Base-by-base conservation (phyloP, 2,329 filamentous ascomycete genomes). In the Exophiala dermatitidis region DNA sequence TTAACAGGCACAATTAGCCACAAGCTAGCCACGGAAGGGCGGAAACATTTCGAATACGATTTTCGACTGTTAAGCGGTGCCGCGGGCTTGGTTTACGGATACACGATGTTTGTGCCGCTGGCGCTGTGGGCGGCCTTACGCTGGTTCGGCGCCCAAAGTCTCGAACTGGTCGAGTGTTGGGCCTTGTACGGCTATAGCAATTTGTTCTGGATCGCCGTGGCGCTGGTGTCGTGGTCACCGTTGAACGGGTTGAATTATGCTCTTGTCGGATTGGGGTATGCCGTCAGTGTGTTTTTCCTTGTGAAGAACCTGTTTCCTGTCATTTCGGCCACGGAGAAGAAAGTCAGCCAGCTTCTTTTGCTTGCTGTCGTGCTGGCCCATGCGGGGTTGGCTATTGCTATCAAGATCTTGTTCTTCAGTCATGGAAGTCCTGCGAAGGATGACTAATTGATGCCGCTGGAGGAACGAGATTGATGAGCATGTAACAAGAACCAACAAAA, bases 131-230 rank as follows among this genome's bases (percentile, higher is more conserved):
- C 84, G 19, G 86, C 88, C 61, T 77, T 98, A 61, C 88, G 87
- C 65, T 98, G 95, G 85, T 97, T 95, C 71, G 91, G 91, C 53
- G 93, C 88, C 70, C 90, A 95, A 68, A 87, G 83, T 52, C 90
- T 91, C 58, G 95, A 95, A 71, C 75, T 98, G 55, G 80, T 98
- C 62, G 93, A 98, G 75, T 95, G 90, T 76, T 90, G 88, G 83
- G 88, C 90, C 55, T 76, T 98, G 34, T 98, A 97, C 71, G 93
- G 93, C 50, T 98, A 98, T 75, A 82, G 86, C 53, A 98, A 98
- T 73, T 76, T 98, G 65, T 88, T 98, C 66, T 98, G 93, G 93
- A 90, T 98, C 63, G 88, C 86, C 2, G 90, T 98, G 41, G 90
- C 93, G 45, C 73, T 95, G 58, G 88, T 96, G 62, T 90, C 86